Evolutionary conservation across 495 filamentous ascomycete species (phyloP).

Genomic region (Tuber borchii): DNA sequence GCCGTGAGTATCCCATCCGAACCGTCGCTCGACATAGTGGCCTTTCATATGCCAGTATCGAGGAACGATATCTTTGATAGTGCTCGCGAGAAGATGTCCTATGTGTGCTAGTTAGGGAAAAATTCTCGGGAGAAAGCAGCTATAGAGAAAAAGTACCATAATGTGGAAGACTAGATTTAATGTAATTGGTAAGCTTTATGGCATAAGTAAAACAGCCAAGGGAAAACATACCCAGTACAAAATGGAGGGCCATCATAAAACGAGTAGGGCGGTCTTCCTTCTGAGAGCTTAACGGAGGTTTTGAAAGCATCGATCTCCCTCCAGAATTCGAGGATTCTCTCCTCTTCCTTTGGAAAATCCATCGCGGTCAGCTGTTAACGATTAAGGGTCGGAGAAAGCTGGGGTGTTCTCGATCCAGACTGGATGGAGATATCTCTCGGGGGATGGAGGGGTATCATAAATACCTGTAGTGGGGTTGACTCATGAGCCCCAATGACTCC

Average conservation of each 20-base stretch:
- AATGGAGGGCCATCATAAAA: constrained; percentile 71
- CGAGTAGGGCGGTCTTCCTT: constrained; percentile 67
- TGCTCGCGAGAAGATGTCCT: constrained; percentile 79
- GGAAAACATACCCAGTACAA: constrained; percentile 47
- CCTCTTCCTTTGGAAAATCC: constrained; percentile 87
- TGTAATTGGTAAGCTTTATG: neutral
- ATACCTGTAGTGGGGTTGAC: constrained; percentile 31
- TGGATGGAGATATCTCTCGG: neutral
- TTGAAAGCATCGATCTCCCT: constrained; percentile 80
- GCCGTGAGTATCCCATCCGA: constrained; percentile 87
- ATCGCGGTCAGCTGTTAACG: constrained; percentile 48
- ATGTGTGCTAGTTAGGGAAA: neutral
- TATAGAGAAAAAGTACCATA: constrained; percentile 52
- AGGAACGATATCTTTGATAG: constrained; percentile 96
- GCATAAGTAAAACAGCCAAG: neutral
- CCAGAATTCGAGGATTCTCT: constrained; percentile 72
- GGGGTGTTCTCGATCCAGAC: neutral
- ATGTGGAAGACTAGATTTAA: constrained; percentile 67
- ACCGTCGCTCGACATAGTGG: constrained; percentile 67
- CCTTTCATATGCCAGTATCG: constrained; percentile 98
- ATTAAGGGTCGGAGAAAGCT: constrained; percentile 10
- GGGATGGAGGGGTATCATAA: constrained; percentile 33
- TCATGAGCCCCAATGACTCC: constrained; percentile 24
- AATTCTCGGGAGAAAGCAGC: constrained; percentile 9
- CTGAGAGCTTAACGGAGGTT: constrained; percentile 54